Evolutionary conservation across 148 eudicot genomes (phyloP).

Genomic region (Arbutus unedo): DNA sequence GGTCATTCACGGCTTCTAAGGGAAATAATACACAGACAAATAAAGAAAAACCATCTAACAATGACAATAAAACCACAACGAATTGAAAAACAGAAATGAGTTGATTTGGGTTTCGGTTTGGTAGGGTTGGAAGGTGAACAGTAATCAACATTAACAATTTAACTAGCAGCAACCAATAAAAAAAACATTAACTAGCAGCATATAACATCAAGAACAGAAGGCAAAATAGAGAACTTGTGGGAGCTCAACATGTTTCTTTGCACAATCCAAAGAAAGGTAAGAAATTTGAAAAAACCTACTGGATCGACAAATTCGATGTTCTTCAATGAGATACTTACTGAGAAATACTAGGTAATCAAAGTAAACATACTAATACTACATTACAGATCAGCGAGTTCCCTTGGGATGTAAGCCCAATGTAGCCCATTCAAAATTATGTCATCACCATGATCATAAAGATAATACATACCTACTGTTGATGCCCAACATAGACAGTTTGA

Average conservation of each 20-base stretch:
- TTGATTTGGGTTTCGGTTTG: not conserved
- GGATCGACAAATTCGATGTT: not conserved
- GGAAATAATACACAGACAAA: not conserved
- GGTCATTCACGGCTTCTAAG: not conserved
- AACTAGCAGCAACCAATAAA: not conserved
- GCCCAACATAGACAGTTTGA: not conserved
- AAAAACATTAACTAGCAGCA: not conserved
- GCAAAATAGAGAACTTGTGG: not conserved
- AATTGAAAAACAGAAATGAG: not conserved
- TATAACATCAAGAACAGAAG: constrained; percentile 1
- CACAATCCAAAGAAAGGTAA: not conserved
- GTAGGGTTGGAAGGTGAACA: not conserved
- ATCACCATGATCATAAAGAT: not conserved
- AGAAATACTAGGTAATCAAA: not conserved
- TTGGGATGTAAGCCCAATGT: not conserved
- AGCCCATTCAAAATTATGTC: not conserved
- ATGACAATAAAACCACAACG: not conserved
- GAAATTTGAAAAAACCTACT: not conserved
- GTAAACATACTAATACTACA: not conserved
- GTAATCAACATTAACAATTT: not conserved
- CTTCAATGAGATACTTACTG: not conserved
- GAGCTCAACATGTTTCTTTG: not conserved
- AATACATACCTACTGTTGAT: not conserved
- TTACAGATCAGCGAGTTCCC: not conserved
- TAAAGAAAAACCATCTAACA: not conserved